A percentile compares a stretch with the other conserved stretches of the same genome.
phyloP scores from a whole-genome alignment of 805 yeast species.

The Wickerhamiella alocasiicola region DNA sequence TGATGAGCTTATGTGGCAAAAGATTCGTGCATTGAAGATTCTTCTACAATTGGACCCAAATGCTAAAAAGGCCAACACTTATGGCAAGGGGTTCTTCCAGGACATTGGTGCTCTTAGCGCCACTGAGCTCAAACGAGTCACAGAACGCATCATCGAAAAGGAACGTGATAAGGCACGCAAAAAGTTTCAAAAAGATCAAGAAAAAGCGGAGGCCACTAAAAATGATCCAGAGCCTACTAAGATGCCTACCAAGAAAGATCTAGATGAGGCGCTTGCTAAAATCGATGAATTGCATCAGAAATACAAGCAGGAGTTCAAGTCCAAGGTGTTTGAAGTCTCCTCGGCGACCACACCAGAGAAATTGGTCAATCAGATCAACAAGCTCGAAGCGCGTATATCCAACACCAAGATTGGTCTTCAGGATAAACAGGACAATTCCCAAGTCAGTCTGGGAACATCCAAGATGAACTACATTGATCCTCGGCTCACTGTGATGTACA shows the following conservation, averaged over 20 bases:
- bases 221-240: conserved; percentile 31
- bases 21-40: conserved; percentile 58
- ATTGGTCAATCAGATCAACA: conserved; percentile 55
- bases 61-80: conserved; percentile 36
- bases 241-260: conserved; percentile 40
- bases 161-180: conserved; percentile 52
- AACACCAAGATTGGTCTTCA: conserved; percentile 63
- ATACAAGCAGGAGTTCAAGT: conserved; percentile 44
- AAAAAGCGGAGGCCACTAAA: conserved; percentile 38
- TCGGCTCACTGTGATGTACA: conserved; percentile 74
- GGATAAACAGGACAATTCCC: conserved; percentile 89
- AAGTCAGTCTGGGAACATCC: conserved; percentile 85
- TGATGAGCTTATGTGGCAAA: conserved; percentile 76
- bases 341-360: conserved; percentile 49
- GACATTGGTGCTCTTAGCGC: conserved; percentile 55
- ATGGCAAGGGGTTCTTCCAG: conserved; percentile 39
- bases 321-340: conserved; percentile 43
- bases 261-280: conserved; percentile 45
- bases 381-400: conserved; percentile 55
- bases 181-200: conserved; percentile 66
- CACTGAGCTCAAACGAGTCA: conserved; percentile 50
- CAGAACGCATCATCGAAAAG: conserved; percentile 45
- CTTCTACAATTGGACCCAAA: conserved; percentile 51
- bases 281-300: conserved; percentile 30
- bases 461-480: conserved; percentile 95